These are phyloP conservation scores for Solanum chaucha DNA, from an alignment of 257 asterid genomes.

Conservation along the genomic window DNA sequence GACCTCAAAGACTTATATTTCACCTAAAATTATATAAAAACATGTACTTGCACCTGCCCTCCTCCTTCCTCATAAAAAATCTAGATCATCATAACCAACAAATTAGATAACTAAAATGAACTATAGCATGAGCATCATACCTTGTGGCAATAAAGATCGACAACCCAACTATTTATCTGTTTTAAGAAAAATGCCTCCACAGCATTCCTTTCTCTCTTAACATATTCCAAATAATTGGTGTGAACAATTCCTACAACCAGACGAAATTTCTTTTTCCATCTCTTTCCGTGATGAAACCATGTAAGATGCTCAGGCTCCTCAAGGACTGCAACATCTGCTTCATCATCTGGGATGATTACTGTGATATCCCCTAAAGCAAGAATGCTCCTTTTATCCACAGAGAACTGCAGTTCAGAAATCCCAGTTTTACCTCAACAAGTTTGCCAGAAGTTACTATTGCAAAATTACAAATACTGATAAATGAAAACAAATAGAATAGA, in stretches of 20 bases:
- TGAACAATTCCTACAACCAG: constrained; percentile 87
- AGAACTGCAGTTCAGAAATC: constrained; percentile 48
- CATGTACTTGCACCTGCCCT: background rate
- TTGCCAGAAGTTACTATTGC: background rate
- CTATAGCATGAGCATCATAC: constrained; percentile 20
- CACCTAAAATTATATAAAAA: background rate
- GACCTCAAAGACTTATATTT: background rate
- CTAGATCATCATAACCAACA: background rate
- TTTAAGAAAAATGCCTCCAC: constrained; percentile 67
- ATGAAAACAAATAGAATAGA: background rate
- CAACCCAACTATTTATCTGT: constrained; percentile 77
- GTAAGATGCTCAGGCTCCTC: constrained; percentile 99
- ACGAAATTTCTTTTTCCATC: constrained; percentile 86
- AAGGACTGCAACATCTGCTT: constrained; percentile 95
- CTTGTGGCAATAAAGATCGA: constrained; percentile 84
- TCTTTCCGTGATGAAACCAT: constrained; percentile 96
- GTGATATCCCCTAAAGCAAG: constrained; percentile 92
- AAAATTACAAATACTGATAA: background rate
- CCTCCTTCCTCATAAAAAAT: background rate
- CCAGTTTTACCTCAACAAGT: background rate
- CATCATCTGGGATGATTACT: constrained; percentile 78
- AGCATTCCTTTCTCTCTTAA: constrained; percentile 84
- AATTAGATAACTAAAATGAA: background rate
- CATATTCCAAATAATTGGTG: constrained; percentile 90
- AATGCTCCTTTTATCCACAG: constrained; percentile 80